A percentile compares a stretch with the other conserved stretches of the same genome.
These are phyloP conservation scores for Chlorokybus atmophyticus DNA, from an alignment of 139 green algal species.

Conservation along the genomic window DNA sequence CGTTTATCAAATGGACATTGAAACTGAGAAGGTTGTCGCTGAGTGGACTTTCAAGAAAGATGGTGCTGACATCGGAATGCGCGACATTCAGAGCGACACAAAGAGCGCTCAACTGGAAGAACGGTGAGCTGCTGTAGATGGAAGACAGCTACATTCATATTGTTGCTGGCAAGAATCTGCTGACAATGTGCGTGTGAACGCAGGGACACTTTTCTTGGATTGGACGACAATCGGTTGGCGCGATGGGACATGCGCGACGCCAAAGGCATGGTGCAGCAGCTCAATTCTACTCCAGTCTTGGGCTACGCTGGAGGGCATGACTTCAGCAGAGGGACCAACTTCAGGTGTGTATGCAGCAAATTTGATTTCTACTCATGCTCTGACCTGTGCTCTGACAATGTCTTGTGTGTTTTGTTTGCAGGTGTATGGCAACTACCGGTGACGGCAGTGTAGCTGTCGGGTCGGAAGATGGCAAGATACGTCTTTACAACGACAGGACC, in stretches of 20 bases:
- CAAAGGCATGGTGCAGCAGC: conserved; percentile 38
- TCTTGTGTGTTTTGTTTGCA: too few species aligned
- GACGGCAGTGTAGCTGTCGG: conserved; percentile 80
- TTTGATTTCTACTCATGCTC: too few species aligned
- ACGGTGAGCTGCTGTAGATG: too few species aligned
- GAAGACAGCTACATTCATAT: too few species aligned
- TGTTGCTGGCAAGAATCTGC: too few species aligned
- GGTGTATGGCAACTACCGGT: conserved; percentile 60
- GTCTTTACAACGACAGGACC: conserved; percentile 69
- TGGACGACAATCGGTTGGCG: conserved; percentile 62
- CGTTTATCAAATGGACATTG: conserved; percentile 28
- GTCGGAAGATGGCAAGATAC: conserved; percentile 64
- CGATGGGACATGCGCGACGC: conserved; percentile 71
- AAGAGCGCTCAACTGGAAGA: too few species aligned
- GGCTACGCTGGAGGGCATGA: conserved; percentile 68
- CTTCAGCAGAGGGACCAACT: conserved; percentile 49
- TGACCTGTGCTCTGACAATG: too few species aligned
- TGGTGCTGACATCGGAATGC: conserved; percentile 52
- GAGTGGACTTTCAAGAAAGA: conserved; percentile 70
- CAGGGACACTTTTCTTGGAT: conserved; percentile 64
- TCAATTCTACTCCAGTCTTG: not conserved
- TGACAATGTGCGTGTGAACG: too few species aligned
- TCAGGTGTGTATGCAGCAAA: too few species aligned
- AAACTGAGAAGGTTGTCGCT: conserved; percentile 54
- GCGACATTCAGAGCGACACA: conserved; percentile 58